Evolutionary conservation across 192 early-diverging fungal genomes (phyloP).

Genomic region (Mortierella antarctica): DNA sequence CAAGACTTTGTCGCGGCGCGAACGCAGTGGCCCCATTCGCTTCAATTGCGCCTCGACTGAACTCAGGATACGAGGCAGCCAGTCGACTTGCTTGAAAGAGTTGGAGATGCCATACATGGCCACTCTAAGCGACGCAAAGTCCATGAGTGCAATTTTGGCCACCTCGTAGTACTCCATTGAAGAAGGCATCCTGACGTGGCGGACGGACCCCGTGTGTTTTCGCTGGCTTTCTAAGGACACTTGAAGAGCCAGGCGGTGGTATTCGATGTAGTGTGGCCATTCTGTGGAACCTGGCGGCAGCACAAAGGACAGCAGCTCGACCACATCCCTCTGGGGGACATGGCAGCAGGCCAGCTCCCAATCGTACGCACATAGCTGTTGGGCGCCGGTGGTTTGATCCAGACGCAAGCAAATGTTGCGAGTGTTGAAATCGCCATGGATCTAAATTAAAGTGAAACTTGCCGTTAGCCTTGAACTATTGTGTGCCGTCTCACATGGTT

Average conservation of each 20-base stretch:
- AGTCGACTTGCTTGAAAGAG: slow-evolving; percentile 42
- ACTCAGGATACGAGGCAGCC: slow-evolving; percentile 34
- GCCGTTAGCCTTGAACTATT: neutral
- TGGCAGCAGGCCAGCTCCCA: slow-evolving; percentile 52
- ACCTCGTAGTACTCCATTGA: slow-evolving; percentile 35
- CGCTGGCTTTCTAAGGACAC: slow-evolving; percentile 7
- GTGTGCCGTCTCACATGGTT: no score
- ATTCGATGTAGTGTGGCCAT: slow-evolving; percentile 50
- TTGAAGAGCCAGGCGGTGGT: slow-evolving; percentile 48
- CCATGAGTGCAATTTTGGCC: slow-evolving; percentile 46
- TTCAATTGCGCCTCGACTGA: slow-evolving; percentile 32
- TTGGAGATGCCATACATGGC: slow-evolving; percentile 49
- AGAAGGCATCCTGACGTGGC: slow-evolving; percentile 15
- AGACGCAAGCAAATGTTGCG: slow-evolving; percentile 41
- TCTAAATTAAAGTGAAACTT: slow-evolving; percentile 1
- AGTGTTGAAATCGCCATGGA: slow-evolving; percentile 51
- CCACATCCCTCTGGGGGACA: slow-evolving; percentile 46
- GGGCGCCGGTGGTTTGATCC: slow-evolving; percentile 25
- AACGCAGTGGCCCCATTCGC: slow-evolving; percentile 19
- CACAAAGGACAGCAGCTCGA: slow-evolving; percentile 50
- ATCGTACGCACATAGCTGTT: slow-evolving; percentile 40
- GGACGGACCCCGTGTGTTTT: no score
- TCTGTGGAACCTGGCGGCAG: slow-evolving; percentile 40
- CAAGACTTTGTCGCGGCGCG: slow-evolving; percentile 4
- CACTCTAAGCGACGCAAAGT: slow-evolving; percentile 39